phyloP scores from a whole-genome alignment of 2,329 filamentous ascomycete species.

The Botryotinia narcissicola region DNA sequence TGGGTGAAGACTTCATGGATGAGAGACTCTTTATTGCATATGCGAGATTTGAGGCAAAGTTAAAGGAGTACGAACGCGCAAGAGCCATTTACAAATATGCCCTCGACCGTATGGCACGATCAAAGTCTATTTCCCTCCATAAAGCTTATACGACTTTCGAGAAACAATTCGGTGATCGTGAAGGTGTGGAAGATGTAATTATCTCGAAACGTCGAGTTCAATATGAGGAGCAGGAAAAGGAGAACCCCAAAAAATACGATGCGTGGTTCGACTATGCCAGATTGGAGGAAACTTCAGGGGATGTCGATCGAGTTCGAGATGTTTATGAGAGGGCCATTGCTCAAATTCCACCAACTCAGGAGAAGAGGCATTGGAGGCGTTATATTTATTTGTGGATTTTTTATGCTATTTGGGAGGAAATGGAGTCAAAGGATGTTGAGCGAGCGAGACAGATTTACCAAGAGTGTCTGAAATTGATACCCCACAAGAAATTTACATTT shows the following conservation, averaged over 20 bases:
- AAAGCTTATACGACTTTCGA: slow-evolving; percentile 97
- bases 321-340: slow-evolving; percentile 95
- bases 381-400: slow-evolving; percentile 99
- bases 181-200: slow-evolving; percentile 93
- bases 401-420: slow-evolving; percentile 94
- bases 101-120: slow-evolving; percentile 84
- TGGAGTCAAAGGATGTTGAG: slow-evolving; percentile 73
- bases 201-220: slow-evolving; percentile 88
- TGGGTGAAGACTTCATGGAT: slow-evolving; percentile 94
- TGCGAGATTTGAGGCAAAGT: slow-evolving; percentile 88
- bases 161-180: slow-evolving; percentile 92
- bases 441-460: slow-evolving; percentile 87
- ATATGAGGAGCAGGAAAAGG: slow-evolving; percentile 91
- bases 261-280: slow-evolving; percentile 94
- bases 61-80: slow-evolving; percentile 93
- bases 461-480: slow-evolving; percentile 81
- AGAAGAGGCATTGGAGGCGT: slow-evolving; percentile 94
- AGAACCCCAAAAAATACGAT: slow-evolving; percentile 96
- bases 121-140: slow-evolving; percentile 79
- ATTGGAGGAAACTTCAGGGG: slow-evolving; percentile 81
- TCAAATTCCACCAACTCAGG: slow-evolving; percentile 89
- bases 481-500: slow-evolving; percentile 96
- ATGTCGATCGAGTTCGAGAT: slow-evolving; percentile 80
- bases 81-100: slow-evolving; percentile 97
- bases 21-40: slow-evolving; percentile 95